Evolutionary conservation across 257 asterid species (phyloP), one percentile per base, ranked within the genome.

Genomic region (Solanum chilense): DNA sequence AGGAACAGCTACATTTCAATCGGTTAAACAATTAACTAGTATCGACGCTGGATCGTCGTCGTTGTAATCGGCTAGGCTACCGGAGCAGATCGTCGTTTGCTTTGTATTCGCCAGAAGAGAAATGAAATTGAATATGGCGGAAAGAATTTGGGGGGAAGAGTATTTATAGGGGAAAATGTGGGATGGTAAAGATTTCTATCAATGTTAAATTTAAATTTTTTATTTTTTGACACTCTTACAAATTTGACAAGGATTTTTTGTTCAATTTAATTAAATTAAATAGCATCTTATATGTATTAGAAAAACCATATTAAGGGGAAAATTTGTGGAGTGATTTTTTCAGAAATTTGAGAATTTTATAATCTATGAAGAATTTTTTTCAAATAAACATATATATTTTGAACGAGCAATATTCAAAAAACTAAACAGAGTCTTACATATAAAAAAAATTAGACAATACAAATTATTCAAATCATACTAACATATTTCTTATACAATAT

Each of bases 1-100:
- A 35, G 98, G 95, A 64, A 95, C 93, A 58, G 95, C 94, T 87
- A 88, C 97, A 88, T 95, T 95, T 94, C 96, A 93, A 25, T 92
- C 94, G 82, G 88, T 29, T 80, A 68, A 91, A 83, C 92, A 90
- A 69, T 74, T 87, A 66, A 95, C 88, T 89, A 94, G 93, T 2
- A 95, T 82, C 33, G 92, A 95, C 12, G 95, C 93, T 88, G 94
- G 98, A 33, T 95, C 98, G 39, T 74, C 91, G 83, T 86, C 84
- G 77, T 89, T 94, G 94, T 69, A 94, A 76, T 86, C 98, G 87
- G 89, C 90, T 93, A 5, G 94, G 87, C 83, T 93, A 64, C 84
- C 84, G 31, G 92, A 27, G 41, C 56, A 85, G 29, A 86, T 45
- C 49, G 83, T 86, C 35, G 73, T 18, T n/a, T 64, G 75, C 56